These are phyloP conservation scores for Prunus armeniaca DNA, from an alignment of 306 rosid genomes.

Conservation along the genomic window DNA sequence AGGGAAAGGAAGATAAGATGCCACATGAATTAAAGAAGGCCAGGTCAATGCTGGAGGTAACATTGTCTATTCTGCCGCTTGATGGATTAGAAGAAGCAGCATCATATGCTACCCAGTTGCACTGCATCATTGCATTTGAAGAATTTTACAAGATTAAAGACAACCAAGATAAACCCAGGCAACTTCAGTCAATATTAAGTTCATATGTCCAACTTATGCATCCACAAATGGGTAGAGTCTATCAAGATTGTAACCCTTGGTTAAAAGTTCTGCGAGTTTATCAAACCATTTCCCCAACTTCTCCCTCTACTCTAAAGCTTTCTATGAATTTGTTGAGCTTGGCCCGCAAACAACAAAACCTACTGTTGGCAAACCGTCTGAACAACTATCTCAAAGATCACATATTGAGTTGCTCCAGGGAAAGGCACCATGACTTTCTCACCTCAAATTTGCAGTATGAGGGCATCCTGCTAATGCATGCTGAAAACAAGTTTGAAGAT, in stretches of 20 bases:
- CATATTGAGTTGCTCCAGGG: conserved; percentile 48
- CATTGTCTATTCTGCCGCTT: conserved; percentile 69
- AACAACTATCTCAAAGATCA: conserved; percentile 54
- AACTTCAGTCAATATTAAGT: conserved; percentile 50
- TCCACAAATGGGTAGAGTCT: conserved; percentile 53
- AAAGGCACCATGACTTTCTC: conserved; percentile 44
- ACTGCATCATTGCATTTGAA: conserved; percentile 74
- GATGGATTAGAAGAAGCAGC: conserved; percentile 91
- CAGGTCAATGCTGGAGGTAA: conserved; percentile 83
- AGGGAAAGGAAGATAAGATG: conserved; percentile 61
- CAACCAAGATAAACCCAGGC: conserved; percentile 44
- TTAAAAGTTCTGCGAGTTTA: conserved; percentile 83
- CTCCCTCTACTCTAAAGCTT: conserved; percentile 61
- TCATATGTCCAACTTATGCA: conserved; percentile 56
- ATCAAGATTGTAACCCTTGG: conserved; percentile 88
- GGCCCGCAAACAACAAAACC: conserved; percentile 71
- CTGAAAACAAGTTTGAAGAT: conserved; percentile 82
- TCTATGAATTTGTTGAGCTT: conserved; percentile 69
- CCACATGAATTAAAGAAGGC: conserved; percentile 75
- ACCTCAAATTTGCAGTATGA: conserved; percentile 72
- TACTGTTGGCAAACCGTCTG: conserved; percentile 69
- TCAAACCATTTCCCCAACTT: conserved; percentile 61
- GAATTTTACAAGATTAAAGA: conserved; percentile 66
- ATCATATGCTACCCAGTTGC: conserved; percentile 70
- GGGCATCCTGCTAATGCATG: conserved; percentile 69